Conservation (phyloP, 208 protist species). For the Trypanosoma grayi region DNA sequence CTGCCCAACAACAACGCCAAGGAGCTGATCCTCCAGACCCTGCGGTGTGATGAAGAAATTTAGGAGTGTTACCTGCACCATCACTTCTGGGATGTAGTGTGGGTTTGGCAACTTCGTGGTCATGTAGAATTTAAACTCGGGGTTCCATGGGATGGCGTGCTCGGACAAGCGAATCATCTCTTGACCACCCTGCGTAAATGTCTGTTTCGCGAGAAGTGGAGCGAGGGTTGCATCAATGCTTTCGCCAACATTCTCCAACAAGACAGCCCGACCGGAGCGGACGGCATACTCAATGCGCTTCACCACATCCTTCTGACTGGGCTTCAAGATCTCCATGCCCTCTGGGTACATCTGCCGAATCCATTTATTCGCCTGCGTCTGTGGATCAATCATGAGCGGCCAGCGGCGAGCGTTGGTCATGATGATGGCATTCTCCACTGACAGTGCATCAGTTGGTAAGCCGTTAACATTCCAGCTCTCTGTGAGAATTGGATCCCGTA, state of each 20-base stretch:
- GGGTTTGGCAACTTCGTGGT: slow-evolving; percentile 98
- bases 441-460: slow-evolving; percentile 95
- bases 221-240: slow-evolving; percentile 95
- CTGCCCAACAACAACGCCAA: slow-evolving; percentile 96
- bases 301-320: slow-evolving; percentile 94
- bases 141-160: slow-evolving; percentile 94
- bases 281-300: slow-evolving; percentile 96
- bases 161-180: slow-evolving; percentile 98
- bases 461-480: slow-evolving; percentile 94
- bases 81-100: slow-evolving; percentile 96
- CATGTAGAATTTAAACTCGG: slow-evolving; percentile 98
- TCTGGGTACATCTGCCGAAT: slow-evolving; percentile 96
- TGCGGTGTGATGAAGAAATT: slow-evolving; percentile 98
- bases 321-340: slow-evolving; percentile 95
- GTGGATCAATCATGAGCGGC: slow-evolving; percentile 99
- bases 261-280: slow-evolving; percentile 91
- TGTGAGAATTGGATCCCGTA: slow-evolving; percentile 96
- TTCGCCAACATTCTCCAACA: slow-evolving; percentile 97
- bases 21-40: slow-evolving; percentile 98
- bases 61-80: slow-evolving; percentile 97
- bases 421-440: slow-evolving; percentile 98
- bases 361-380: slow-evolving; percentile 98
- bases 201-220: slow-evolving; percentile 94
- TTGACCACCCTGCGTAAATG: slow-evolving; percentile 91
- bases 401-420: slow-evolving; percentile 93